phyloP scores from a whole-genome alignment of 106 monocot genomes.

The Ottelia alismoides region DNA sequence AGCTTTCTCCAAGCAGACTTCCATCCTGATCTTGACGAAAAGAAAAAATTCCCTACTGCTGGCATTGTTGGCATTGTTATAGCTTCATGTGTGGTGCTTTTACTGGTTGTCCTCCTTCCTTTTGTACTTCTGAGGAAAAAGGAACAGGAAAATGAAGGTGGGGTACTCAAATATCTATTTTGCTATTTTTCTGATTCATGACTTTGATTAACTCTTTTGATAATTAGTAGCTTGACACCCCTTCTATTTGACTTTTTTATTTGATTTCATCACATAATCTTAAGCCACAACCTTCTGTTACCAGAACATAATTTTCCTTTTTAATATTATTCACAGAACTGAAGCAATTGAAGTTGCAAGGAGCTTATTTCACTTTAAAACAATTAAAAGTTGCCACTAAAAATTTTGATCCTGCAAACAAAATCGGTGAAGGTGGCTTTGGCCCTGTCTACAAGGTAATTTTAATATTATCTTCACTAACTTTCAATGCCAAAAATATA shows the following conservation, averaged over 20 bases:
- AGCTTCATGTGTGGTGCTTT: too few relatives aligned
- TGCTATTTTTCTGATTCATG: background rate
- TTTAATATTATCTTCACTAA: background rate
- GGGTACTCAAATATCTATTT: constrained; percentile 29
- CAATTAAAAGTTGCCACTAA: constrained; percentile 8
- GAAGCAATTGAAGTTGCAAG: too few relatives aligned
- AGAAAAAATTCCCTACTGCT: constrained; percentile 9
- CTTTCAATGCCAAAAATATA: background rate
- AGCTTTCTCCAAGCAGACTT: constrained; percentile 11
- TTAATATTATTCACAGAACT: constrained; percentile 1
- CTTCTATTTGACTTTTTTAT: background rate
- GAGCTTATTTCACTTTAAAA: constrained; percentile 5
- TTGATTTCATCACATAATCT: too few relatives aligned
- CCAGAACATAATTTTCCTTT: background rate
- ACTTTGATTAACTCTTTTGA: background rate
- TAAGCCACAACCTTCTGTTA: too few relatives aligned
- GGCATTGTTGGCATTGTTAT: too few relatives aligned
- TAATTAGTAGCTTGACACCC: background rate
- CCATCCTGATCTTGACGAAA: constrained; percentile 13
- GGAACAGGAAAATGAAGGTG: constrained; percentile 11
- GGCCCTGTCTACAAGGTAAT: constrained; percentile 5
- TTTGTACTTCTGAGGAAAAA: constrained; percentile 13
- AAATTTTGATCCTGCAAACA: too few relatives aligned
- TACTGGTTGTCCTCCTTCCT: constrained; percentile 5
- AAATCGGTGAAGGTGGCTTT: too few relatives aligned